A percentile compares a stretch with the other conserved stretches of the same genome.
phyloP scores from a whole-genome alignment of 768 basidiomycete species.

The Tephrocybe sp. region DNA sequence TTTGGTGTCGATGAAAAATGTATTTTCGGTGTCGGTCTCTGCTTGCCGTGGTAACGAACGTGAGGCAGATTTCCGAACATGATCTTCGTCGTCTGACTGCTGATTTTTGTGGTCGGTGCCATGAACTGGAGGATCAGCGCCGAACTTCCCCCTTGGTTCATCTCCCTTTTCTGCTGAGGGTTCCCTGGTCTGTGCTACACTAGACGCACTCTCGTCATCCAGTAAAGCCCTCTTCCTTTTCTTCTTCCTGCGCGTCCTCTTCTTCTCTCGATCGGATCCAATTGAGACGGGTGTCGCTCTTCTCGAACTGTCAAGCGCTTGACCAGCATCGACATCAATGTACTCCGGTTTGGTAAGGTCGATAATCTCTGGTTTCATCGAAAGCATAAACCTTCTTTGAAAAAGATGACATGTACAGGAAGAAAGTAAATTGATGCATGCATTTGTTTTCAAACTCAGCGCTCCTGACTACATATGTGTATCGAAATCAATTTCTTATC shows the following conservation, averaged over 20 bases:
- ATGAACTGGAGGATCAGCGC: not conserved
- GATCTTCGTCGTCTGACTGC: conserved; percentile 6
- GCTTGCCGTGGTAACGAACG: conserved; percentile 16
- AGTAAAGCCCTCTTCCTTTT: conserved; percentile 23
- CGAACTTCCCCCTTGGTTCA: not conserved
- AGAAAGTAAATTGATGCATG: not conserved
- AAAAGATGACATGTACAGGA: not conserved
- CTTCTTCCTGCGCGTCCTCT: conserved; percentile 22
- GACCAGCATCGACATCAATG: conserved; percentile 4
- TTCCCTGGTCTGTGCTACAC: conserved; percentile 18
- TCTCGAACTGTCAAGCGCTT: not conserved
- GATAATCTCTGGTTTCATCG: conserved; percentile 25
- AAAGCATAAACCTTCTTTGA: not conserved
- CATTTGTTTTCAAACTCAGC: conserved; percentile 16
- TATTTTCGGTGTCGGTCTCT: conserved; percentile 11
- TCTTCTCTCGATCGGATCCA: conserved; percentile 10
- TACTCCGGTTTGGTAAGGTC: conserved; percentile 25
- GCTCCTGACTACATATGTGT: not conserved
- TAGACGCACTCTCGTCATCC: conserved; percentile 16
- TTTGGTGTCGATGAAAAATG: conserved; percentile 52
- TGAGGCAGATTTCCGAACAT: conserved; percentile 9
- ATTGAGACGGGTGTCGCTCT: not conserved
- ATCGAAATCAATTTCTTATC: not conserved
- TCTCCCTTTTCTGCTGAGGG: conserved; percentile 19
- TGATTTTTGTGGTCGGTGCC: conserved; percentile 5